Conservation (phyloP, 2,329 filamentous ascomycete genomes). For the Diplodia mutila region DNA sequence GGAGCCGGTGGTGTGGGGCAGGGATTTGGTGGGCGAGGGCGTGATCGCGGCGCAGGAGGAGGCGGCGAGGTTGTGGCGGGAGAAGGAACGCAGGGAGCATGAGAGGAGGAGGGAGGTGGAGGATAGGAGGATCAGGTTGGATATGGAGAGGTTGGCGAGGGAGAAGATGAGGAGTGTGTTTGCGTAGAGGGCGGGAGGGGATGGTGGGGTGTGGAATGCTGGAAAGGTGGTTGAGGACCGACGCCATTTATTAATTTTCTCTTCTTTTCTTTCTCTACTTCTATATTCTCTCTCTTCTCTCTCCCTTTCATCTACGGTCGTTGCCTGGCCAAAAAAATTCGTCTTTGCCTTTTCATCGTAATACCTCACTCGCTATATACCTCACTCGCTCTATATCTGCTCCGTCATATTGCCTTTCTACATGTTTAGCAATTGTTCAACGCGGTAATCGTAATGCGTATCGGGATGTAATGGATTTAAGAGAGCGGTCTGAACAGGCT, state of each 20-base stretch:
- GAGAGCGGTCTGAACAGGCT: not conserved
- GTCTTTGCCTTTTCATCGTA: not conserved
- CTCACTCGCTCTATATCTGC: not conserved
- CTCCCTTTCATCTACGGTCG: not conserved
- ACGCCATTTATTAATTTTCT: too few relatives aligned
- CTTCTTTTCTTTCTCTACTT: not conserved
- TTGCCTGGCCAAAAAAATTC: not conserved
- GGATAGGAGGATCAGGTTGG: not conserved
- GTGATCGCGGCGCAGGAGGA: not conserved
- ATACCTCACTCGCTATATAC: not conserved
- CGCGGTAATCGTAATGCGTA: not conserved
- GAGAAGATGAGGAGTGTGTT: not conserved
- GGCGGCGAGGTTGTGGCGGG: not conserved
- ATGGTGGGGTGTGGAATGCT: too few relatives aligned
- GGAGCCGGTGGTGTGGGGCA: not conserved
- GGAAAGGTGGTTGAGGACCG: too few relatives aligned
- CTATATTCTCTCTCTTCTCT: not conserved
- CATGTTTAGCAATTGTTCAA: not conserved
- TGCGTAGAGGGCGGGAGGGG: not conserved
- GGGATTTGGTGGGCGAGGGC: slow-evolving; percentile 4
- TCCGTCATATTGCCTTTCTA: not conserved
- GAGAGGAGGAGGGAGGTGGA: not conserved
- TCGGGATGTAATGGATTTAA: not conserved
- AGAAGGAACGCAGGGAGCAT: not conserved
- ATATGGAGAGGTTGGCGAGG: not conserved